Percentiles rank a stretch among this genome's conserved stretches.
Evolutionary conservation across 106 monocot species (phyloP).

Genomic region (Dactylorhiza incarnata): DNA sequence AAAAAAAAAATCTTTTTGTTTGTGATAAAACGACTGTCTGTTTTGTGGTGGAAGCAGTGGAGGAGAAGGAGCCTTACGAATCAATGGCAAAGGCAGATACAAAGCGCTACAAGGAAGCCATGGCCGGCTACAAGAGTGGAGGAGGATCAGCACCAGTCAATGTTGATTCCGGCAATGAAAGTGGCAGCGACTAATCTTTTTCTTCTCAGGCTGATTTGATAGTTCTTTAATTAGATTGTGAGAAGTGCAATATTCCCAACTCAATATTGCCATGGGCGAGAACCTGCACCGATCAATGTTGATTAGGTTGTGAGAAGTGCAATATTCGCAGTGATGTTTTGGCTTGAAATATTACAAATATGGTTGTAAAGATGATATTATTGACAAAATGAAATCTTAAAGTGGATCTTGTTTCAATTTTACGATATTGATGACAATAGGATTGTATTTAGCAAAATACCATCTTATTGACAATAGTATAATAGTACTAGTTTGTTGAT

Average conservation of each 20-base stretch:
- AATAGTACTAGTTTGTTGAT: no score
- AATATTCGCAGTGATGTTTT: no score
- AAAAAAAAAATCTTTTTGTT: neutral
- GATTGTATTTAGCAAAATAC: no score
- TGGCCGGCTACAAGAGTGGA: conserved; percentile 69
- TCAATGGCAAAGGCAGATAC: conserved; percentile 66
- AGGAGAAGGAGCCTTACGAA: conserved; percentile 88
- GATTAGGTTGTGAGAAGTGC: no score
- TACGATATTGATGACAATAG: no score
- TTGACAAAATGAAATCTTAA: no score
- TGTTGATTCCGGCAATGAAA: conserved; percentile 56
- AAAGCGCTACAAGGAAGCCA: conserved; percentile 87
- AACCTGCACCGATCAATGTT: no score
- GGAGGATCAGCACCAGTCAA: conserved; percentile 18
- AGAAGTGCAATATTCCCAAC: neutral
- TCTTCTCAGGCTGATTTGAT: neutral
- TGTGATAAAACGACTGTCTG: neutral
- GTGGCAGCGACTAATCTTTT: conserved; percentile 30
- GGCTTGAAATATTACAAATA: no score
- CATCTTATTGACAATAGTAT: no score
- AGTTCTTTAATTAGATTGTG: neutral
- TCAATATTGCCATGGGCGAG: no score
- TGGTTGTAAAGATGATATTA: no score
- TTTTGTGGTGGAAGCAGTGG: conserved; percentile 34
- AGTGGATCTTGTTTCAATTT: no score